Base-by-base conservation (phyloP, 2,329 filamentous ascomycete genomes). In the Paecilomyces sp. region DNA sequence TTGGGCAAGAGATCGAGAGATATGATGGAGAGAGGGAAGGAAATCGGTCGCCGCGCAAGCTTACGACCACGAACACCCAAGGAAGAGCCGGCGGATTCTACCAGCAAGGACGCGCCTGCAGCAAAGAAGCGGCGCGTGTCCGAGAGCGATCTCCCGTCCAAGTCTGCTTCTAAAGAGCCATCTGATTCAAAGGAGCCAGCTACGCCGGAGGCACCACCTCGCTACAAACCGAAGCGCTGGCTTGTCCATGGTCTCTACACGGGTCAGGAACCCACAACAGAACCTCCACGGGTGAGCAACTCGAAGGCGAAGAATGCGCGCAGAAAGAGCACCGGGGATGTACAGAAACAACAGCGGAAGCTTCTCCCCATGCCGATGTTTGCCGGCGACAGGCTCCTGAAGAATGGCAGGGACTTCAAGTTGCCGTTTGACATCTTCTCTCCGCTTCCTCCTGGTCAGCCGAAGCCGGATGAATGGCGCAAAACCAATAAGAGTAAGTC, bases 381-480 rank as follows among this genome's bases (percentile, higher is more conserved):
- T 72, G 85, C 85, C 59, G 90, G 90, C 1, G 78, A 91, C 62
- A 84, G 88, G 56, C 79, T 88, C 58, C 75, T 97, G 60, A 83
- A 92, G 58, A 80, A 84, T 61, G 88, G 88, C 13, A 83, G 89
- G 56, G 87, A 95, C 72, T 97, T 96, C 76, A 91, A 91, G 74
- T 79, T 99, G 31, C 94, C 94, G 0, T 97, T 86, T 69, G 89
- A 96, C 71, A 82, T 96, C 55, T 97, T 93, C 79, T 90, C 91
- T 58, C 93, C 93, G 2, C 83, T 96, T 22, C 89, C 91, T 3
- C 85, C 87, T 1, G 91, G 90, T 56, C 90, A 96, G 71, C 90
- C 92, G 25, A 96, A 96, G 75, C 92, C 93, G 0, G 88, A 95
- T 65, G 91, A 96, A 68, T 99, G 92, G 89, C 87, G 88, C 66